Conservation (phyloP, 805 yeast species). For the Debaryomyces maramus region DNA sequence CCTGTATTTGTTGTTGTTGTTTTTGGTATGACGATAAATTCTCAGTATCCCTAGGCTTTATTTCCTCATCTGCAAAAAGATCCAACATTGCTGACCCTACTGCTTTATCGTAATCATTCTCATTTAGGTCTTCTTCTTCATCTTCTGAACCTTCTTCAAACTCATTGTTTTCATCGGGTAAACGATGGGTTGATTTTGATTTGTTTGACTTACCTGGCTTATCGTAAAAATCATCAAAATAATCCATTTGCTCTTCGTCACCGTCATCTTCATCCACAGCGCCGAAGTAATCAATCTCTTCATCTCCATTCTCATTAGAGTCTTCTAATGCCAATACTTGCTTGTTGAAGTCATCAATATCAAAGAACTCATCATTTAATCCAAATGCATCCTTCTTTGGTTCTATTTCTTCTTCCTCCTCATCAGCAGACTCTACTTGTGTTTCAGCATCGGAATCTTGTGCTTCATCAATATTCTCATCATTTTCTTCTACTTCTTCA, state of each 20-base stretch:
- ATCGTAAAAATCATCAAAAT: slow-evolving; percentile 69
- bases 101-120: slow-evolving; percentile 62
- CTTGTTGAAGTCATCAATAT: slow-evolving; percentile 79
- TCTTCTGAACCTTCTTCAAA: slow-evolving; percentile 30
- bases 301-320: slow-evolving; percentile 26
- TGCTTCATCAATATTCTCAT: slow-evolving; percentile 8
- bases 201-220: slow-evolving; percentile 26
- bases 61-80: slow-evolving; percentile 48
- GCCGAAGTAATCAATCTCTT: slow-evolving; percentile 43
- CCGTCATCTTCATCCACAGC: slow-evolving; percentile 34
- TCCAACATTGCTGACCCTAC: slow-evolving; percentile 63
- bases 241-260: slow-evolving; percentile 59
- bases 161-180: neutral
- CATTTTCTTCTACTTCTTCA: neutral
- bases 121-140: slow-evolving; percentile 41
- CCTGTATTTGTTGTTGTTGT: slow-evolving; percentile 73
- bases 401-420: slow-evolving; percentile 12
- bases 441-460: slow-evolving; percentile 11
- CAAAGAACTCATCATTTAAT: slow-evolving; percentile 80
- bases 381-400: slow-evolving; percentile 55
- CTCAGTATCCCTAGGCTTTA: slow-evolving; percentile 20
- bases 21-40: slow-evolving; percentile 75
- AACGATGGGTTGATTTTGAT: slow-evolving; percentile 9
- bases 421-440: slow-evolving; percentile 10
- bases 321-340: slow-evolving; percentile 63